Base-by-base conservation (phyloP, 352 stramenopile species). In the Paralagenidium karlingii region DNA sequence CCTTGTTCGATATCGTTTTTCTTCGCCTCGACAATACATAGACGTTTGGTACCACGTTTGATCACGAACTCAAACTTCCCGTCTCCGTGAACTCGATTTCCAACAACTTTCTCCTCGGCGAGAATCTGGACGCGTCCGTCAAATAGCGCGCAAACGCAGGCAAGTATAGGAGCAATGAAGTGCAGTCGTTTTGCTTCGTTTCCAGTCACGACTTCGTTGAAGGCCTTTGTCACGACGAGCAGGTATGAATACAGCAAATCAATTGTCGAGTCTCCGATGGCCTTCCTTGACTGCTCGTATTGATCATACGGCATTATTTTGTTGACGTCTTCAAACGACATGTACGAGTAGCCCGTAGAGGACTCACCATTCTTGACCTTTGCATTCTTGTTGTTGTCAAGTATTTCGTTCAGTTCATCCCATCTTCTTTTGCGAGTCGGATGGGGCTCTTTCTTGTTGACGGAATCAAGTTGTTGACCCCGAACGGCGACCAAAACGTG, bases 21-120 rank as follows among this genome's bases (percentile, higher is more conserved):
- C 33, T 48, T 60, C 30, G 52, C 52, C 34, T 51, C 43, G 11
- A 60, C 39, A 24, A 60, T 47, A 37, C 40, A 56, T 16, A 60
- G 21, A 29, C 47, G 47, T 49, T 53, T 56, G 19, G 15, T n/a
- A 5, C 43, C 47, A 24, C 51, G 46, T 24, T 55, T 30, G 42
- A 60, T 38, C 24, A 60, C 47, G 18, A 60, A 56, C 31, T 53
- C 47, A 47, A 60, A 56, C 11, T 15, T 26, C 31, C 39, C 43
- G 24, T 53, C 47, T 53, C 33, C 50, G 12, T 58, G 36, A 24
- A 51, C 45, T 34, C 51, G 40, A 28, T 60, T 60, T 29, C 46
- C 51, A 18, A 52, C 42, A 43, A 49, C 37, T 0, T 13, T 55
- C 40, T 55, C 42, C 39, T 50, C 52, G 30, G 41, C 50, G 9